phyloP scores from a whole-genome alignment of 2,329 filamentous ascomycete genomes.

The Fusarium incarnatum region DNA sequence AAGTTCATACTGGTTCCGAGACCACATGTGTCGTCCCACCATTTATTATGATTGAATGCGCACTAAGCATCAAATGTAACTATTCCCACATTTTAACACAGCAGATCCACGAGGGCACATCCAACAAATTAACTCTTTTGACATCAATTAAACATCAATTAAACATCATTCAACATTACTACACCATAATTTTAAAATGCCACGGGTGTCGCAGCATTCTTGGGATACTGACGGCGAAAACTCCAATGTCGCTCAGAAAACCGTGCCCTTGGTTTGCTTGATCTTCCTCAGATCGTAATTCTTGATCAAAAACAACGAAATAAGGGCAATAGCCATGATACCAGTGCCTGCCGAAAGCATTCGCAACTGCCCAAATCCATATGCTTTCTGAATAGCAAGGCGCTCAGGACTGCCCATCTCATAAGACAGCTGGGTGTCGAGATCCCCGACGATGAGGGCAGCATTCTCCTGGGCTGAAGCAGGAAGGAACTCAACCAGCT shows the following conservation, averaged over 20 bases:
- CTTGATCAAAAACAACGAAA: constrained; percentile 59
- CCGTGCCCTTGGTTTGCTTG: constrained; percentile 62
- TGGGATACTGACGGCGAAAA: neutral
- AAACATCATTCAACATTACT: constrained; percentile 5
- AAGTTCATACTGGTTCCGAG: neutral
- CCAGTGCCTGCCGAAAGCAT: constrained; percentile 57
- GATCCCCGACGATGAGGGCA: constrained; percentile 63
- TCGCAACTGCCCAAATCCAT: constrained; percentile 63
- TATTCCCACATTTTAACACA: neutral
- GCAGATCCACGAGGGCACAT: too few species aligned
- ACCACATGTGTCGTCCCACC: neutral
- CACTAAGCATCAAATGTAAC: neutral
- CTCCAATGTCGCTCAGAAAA: constrained; percentile 54
- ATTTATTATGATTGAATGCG: constrained; percentile 12
- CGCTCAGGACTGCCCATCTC: constrained; percentile 57
- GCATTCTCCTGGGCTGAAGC: constrained; percentile 50
- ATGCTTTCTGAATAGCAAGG: constrained; percentile 68
- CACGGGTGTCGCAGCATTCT: too few species aligned
- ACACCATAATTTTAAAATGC: constrained; percentile 7
- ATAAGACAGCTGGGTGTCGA: constrained; percentile 64
- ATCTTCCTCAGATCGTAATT: constrained; percentile 63
- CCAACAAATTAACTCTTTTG: neutral
- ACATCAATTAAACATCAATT: neutral
- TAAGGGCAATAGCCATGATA: constrained; percentile 49
- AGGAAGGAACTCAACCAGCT: constrained; percentile 65